A percentile compares a stretch with the other conserved stretches of the same genome.
phyloP scores from a whole-genome alignment of 805 yeast species.

The Kodamaea neixiangensis region DNA sequence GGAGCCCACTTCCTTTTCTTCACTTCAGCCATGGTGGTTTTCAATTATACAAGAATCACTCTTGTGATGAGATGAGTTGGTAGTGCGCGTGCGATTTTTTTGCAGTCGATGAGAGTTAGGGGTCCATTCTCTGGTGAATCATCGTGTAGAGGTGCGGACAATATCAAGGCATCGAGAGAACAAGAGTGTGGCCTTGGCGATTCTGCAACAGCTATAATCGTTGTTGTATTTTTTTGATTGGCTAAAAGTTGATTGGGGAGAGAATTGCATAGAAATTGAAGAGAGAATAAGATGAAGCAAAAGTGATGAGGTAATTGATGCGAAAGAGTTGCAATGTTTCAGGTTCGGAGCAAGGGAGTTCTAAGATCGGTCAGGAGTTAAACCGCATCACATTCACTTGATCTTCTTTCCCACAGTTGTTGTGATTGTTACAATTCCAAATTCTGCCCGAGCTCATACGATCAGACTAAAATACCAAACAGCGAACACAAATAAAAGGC shows the following conservation, averaged over 20 bases:
- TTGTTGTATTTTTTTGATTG: neutral
- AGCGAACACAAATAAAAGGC: neutral
- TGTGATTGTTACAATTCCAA: neutral
- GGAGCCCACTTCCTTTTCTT: slow-evolving; percentile 5
- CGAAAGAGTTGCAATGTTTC: too few relatives aligned
- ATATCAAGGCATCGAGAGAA: neutral
- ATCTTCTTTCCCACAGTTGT: neutral
- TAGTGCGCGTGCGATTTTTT: neutral
- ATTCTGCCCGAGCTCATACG: neutral
- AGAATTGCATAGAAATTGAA: too few relatives aligned
- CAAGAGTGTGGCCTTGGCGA: neutral
- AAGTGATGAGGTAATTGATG: too few relatives aligned
- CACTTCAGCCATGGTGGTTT: neutral
- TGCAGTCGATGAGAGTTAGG: neutral
- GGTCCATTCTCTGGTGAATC: neutral
- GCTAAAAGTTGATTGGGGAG: neutral
- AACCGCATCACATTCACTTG: neutral
- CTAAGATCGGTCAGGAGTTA: neutral
- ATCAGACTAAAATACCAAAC: neutral
- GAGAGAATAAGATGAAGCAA: too few relatives aligned
- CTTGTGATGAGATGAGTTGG: slow-evolving; percentile 1
- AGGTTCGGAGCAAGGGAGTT: neutral
- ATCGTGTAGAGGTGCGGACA: neutral
- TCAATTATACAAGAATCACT: neutral
- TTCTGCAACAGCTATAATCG: neutral